These are phyloP conservation scores for Aureobasidium sp. DNA, from an alignment of 2,329 filamentous ascomycete species.

Conservation along the genomic window DNA sequence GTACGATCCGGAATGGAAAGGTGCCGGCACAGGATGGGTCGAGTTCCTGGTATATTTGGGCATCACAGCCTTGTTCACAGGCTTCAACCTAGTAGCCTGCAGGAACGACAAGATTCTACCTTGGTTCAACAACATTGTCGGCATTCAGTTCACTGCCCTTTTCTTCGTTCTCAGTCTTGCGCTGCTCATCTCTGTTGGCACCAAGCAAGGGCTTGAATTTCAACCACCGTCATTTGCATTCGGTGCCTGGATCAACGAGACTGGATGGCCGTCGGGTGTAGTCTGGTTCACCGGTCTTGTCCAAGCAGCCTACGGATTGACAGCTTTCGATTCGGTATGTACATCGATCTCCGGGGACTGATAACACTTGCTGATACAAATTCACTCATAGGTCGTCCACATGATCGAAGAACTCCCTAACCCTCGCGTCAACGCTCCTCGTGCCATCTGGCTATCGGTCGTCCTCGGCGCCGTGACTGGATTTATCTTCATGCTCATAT, in stretches of 20 bases:
- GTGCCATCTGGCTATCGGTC: slow-evolving; percentile 46
- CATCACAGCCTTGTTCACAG: slow-evolving; percentile 39
- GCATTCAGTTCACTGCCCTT: slow-evolving; percentile 43
- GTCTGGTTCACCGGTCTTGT: slow-evolving; percentile 52
- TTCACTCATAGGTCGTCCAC: slow-evolving; percentile 37
- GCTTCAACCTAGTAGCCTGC: slow-evolving; percentile 44
- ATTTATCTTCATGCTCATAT: slow-evolving; percentile 47
- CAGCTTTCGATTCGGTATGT: slow-evolving; percentile 43
- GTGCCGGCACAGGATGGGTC: slow-evolving; percentile 40
- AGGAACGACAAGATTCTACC: slow-evolving; percentile 40
- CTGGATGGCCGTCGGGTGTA: slow-evolving; percentile 46
- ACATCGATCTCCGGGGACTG: background rate
- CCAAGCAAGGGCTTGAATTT: slow-evolving; percentile 35
- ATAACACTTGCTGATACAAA: background rate
- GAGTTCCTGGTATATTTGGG: slow-evolving; percentile 48
- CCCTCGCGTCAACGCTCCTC: slow-evolving; percentile 42
- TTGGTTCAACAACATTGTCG: slow-evolving; percentile 49
- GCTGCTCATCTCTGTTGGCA: slow-evolving; percentile 44
- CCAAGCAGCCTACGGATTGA: slow-evolving; percentile 48
- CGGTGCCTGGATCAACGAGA: slow-evolving; percentile 41
- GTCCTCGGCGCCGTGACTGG: slow-evolving; percentile 35
- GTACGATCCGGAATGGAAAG: slow-evolving; percentile 41
- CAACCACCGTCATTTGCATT: slow-evolving; percentile 46
- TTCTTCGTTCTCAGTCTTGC: slow-evolving; percentile 46
- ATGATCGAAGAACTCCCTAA: slow-evolving; percentile 49